Evolutionary conservation across 2,329 filamentous ascomycete species (phyloP).

Genomic region (Cladosporium sp.): DNA sequence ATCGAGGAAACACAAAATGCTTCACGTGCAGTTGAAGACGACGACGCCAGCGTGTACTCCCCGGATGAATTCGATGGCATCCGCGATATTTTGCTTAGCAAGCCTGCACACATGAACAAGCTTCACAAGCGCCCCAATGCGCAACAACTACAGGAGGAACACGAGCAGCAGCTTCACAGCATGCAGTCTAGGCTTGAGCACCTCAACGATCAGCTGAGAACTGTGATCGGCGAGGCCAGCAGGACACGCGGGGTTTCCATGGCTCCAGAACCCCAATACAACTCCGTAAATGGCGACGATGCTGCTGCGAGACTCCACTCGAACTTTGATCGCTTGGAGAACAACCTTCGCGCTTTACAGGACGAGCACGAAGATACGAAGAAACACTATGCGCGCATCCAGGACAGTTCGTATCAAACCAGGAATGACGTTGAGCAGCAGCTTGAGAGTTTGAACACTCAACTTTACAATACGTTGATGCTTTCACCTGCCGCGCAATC

Average conservation of each 20-base stretch:
- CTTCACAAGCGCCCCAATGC: slow-evolving; percentile 23
- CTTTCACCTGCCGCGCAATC: slow-evolving; percentile 53
- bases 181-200: slow-evolving; percentile 36
- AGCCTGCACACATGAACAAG: slow-evolving; percentile 21
- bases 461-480: slow-evolving; percentile 39
- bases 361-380: slow-evolving; percentile 31
- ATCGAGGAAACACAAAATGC: slow-evolving; percentile 27
- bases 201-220: slow-evolving; percentile 34
- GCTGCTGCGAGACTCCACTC: slow-evolving; percentile 24
- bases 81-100: slow-evolving; percentile 34
- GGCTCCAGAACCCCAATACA: slow-evolving; percentile 25
- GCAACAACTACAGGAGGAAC: slow-evolving; percentile 28
- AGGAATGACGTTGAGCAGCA: slow-evolving; percentile 34
- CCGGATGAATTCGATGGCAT: slow-evolving; percentile 57
- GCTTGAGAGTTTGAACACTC: slow-evolving; percentile 33
- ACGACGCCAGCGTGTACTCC: slow-evolving; percentile 27
- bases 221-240: slow-evolving; percentile 33
- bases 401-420: slow-evolving; percentile 27
- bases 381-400: slow-evolving; percentile 27
- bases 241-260: slow-evolving; percentile 28
- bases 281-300: slow-evolving; percentile 21
- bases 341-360: slow-evolving; percentile 30
- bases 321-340: slow-evolving; percentile 29
- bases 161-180: slow-evolving; percentile 33
- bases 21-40: slow-evolving; percentile 22